A percentile compares a stretch with the other conserved stretches of the same genome.
Conservation (phyloP, 192 early-diverging fungal species). For the Coemansia guatemalensis region DNA sequence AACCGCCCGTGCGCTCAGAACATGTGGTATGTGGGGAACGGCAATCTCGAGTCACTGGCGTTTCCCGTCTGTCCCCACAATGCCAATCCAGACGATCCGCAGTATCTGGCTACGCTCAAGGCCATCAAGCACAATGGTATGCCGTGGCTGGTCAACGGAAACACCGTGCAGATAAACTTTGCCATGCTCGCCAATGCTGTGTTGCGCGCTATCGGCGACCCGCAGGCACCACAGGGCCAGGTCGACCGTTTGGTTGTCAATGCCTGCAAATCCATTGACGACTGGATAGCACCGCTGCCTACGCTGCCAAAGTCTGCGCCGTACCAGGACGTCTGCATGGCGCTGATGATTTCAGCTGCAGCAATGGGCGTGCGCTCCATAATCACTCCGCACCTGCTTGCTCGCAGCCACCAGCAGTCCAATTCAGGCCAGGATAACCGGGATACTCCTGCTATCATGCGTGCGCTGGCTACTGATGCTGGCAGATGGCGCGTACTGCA, state of each 20-base stretch:
- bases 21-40: conserved; percentile 51
- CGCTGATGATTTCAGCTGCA: conserved; percentile 37
- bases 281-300: conserved; percentile 35
- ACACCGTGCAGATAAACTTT: conserved; percentile 46
- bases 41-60: conserved; percentile 26
- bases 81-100: conserved; percentile 30
- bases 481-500: conserved; percentile 14
- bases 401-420: conserved; percentile 9
- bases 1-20: conserved; percentile 47
- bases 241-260: conserved; percentile 33
- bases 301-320: conserved; percentile 22
- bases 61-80: conserved; percentile 3
- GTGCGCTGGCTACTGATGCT: conserved; percentile 7
- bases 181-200: conserved; percentile 42
- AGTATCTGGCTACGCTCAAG: conserved; percentile 31
- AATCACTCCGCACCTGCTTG: conserved; percentile 38
- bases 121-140: conserved; percentile 34
- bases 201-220: conserved; percentile 38
- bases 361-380: conserved; percentile 33
- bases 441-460: conserved; percentile 3
- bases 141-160: conserved; percentile 38
- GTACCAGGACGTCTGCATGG: conserved; percentile 23
- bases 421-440: background rate
- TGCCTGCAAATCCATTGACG: conserved; percentile 23
- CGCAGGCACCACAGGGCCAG: conserved; percentile 20